phyloP scores from a whole-genome alignment of 2,329 filamentous ascomycete genomes.

The Orbilia oligospora region DNA sequence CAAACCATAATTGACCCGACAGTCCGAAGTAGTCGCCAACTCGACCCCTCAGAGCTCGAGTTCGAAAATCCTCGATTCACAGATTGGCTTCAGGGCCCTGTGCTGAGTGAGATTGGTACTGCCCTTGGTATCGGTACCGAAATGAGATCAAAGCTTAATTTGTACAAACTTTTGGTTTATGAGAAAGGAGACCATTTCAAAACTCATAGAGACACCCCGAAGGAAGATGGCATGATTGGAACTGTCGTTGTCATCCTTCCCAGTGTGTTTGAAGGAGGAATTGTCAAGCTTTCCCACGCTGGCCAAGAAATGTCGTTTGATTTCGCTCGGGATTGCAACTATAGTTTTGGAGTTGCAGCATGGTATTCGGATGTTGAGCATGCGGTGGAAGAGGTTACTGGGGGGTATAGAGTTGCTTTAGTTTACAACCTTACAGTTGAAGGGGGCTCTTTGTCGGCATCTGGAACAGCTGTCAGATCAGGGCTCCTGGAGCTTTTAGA shows the following conservation, averaged over 20 bases:
- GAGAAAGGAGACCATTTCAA: slow-evolving; percentile 52
- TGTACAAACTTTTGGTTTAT: slow-evolving; percentile 53
- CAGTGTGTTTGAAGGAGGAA: slow-evolving; percentile 45
- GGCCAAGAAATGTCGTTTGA: slow-evolving; percentile 42
- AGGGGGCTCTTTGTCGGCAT: slow-evolving; percentile 26
- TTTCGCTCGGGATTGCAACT: slow-evolving; percentile 40
- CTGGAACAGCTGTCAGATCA: slow-evolving; percentile 13
- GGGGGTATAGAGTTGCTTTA: slow-evolving; percentile 44
- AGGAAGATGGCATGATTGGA: slow-evolving; percentile 56
- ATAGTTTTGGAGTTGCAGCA: slow-evolving; percentile 36
- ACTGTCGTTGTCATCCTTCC: slow-evolving; percentile 52
- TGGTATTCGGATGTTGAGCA: slow-evolving; percentile 60
- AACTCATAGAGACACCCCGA: slow-evolving; percentile 41
- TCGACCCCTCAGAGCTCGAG: slow-evolving; percentile 34
- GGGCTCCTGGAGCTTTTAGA: slow-evolving; percentile 25
- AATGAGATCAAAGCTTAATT: slow-evolving; percentile 39
- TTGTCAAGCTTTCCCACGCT: slow-evolving; percentile 38
- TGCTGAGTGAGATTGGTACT: slow-evolving; percentile 26
- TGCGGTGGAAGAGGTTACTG: slow-evolving; percentile 33
- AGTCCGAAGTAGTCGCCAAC: slow-evolving; percentile 50
- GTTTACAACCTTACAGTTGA: slow-evolving; percentile 43
- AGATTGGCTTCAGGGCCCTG: slow-evolving; percentile 33
- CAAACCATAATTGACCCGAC: slow-evolving; percentile 27
- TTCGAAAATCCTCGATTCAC: slow-evolving; percentile 36
- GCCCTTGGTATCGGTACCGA: slow-evolving; percentile 36